Conservation (phyloP, 140 eudicot genomes). For the Cichorium intybus region DNA sequence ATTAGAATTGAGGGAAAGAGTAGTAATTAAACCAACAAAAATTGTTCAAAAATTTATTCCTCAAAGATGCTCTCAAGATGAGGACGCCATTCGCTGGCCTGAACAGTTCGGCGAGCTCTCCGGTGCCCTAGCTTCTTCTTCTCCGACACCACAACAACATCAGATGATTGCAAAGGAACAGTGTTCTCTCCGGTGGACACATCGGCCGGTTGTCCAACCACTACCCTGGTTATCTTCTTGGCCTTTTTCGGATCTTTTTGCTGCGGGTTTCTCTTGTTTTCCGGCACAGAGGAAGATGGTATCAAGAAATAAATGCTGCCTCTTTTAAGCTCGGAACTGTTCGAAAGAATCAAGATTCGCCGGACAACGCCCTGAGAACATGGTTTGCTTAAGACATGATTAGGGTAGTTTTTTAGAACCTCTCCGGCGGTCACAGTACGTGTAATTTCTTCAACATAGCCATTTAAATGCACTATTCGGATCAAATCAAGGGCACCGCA, state of each 20-base stretch:
- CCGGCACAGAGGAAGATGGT: conserved; percentile 69
- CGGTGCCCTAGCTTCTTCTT: conserved; percentile 42
- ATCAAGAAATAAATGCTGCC: conserved; percentile 82
- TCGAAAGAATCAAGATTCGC: conserved; percentile 60
- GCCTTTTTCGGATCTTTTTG: conserved; percentile 29
- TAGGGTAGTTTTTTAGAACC: conserved; percentile 75
- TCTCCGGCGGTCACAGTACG: conserved; percentile 75
- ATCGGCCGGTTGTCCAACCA: conserved; percentile 4
- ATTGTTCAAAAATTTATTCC: conserved; percentile 29
- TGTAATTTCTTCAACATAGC: conserved; percentile 77
- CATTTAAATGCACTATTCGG: conserved; percentile 87
- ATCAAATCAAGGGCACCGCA: conserved; percentile 93
- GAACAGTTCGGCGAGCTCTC: conserved; percentile 52
- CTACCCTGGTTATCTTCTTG: conserved; percentile 15
- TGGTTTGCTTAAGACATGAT: conserved; percentile 76
- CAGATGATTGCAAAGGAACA: not conserved
- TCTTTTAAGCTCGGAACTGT: conserved; percentile 70
- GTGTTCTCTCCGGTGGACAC: not conserved
- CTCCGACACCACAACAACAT: conserved; percentile 45
- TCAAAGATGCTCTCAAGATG: conserved; percentile 79
- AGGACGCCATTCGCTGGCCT: conserved; percentile 65
- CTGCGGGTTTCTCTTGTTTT: conserved; percentile 30
- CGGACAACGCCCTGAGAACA: conserved; percentile 70
- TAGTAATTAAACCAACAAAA: conserved; percentile 20
- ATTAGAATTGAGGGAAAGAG: not conserved